phyloP scores from a whole-genome alignment of 768 basidiomycete genomes.

The Exsudoporus frostii region DNA sequence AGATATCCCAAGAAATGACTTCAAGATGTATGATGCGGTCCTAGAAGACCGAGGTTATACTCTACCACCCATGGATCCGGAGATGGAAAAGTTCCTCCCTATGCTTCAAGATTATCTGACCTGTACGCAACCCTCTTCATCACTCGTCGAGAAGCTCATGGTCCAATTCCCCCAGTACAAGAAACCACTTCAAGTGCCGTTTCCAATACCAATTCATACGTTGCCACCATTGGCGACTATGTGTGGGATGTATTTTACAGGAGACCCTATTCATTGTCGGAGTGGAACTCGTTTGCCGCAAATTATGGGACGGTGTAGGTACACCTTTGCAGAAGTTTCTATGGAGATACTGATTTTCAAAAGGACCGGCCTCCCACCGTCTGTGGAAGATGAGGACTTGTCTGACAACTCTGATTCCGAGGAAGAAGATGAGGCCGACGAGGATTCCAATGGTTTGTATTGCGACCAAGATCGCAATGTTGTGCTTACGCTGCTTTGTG shows the following conservation, averaged over 20 bases:
- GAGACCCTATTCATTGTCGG: constrained; percentile 53
- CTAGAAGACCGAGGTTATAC: constrained; percentile 35
- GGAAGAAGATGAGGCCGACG: constrained; percentile 72
- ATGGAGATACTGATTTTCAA: not conserved
- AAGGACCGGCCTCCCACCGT: constrained; percentile 65
- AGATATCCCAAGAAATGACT: constrained; percentile 43
- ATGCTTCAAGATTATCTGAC: constrained; percentile 73
- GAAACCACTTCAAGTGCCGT: constrained; percentile 15
- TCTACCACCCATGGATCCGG: constrained; percentile 42
- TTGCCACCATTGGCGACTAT: constrained; percentile 49
- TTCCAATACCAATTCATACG: not conserved
- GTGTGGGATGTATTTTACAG: constrained; percentile 87
- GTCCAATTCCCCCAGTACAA: constrained; percentile 19
- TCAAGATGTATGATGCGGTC: constrained; percentile 75
- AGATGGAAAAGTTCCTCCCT: constrained; percentile 76
- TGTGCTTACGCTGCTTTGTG: not conserved
- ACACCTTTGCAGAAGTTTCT: not conserved
- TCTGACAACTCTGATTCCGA: constrained; percentile 65
- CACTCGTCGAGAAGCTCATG: not conserved
- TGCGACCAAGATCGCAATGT: not conserved
- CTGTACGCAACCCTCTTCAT: constrained; percentile 37
- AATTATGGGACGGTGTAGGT: constrained; percentile 65
- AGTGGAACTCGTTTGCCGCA: constrained; percentile 56
- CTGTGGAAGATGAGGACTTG: constrained; percentile 47
- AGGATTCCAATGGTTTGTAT: constrained; percentile 74